Conservation (phyloP, 2,329 filamentous ascomycete genomes). For the Aspergillus floridensis region DNA sequence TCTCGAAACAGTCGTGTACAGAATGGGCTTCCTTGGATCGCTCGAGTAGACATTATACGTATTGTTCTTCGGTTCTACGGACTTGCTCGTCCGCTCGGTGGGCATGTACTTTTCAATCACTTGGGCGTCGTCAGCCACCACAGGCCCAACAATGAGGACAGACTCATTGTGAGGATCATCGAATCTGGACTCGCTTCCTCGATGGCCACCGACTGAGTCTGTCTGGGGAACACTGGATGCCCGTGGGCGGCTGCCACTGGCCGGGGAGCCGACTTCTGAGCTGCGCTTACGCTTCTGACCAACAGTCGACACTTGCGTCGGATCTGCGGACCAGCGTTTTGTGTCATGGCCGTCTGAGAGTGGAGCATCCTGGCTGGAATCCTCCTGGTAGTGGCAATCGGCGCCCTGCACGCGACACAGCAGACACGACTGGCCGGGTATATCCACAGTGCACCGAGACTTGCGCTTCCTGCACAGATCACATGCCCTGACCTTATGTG, state of each 20-base stretch:
- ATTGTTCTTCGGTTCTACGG: slow-evolving; percentile 41
- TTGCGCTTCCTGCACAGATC: slow-evolving; percentile 60
- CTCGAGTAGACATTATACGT: slow-evolving; percentile 53
- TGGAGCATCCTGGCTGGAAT: slow-evolving; percentile 26
- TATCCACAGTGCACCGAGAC: slow-evolving; percentile 59
- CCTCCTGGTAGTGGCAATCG: slow-evolving; percentile 56
- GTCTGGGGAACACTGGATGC: slow-evolving; percentile 25
- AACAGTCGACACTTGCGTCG: slow-evolving; percentile 22
- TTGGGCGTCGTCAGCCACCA: slow-evolving; percentile 59
- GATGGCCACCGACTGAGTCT: slow-evolving; percentile 25
- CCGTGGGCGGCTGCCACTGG: slow-evolving; percentile 18
- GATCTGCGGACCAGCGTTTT: slow-evolving; percentile 29
- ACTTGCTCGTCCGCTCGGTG: slow-evolving; percentile 38
- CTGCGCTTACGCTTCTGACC: slow-evolving; percentile 40
- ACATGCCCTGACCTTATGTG: slow-evolving; percentile 61
- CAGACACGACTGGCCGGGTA: slow-evolving; percentile 53
- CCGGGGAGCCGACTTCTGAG: slow-evolving; percentile 27
- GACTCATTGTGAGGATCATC: slow-evolving; percentile 44
- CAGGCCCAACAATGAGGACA: slow-evolving; percentile 59
- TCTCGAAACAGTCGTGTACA: slow-evolving; percentile 50
- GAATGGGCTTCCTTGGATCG: slow-evolving; percentile 46
- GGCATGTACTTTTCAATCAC: slow-evolving; percentile 60
- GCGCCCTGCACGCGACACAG: slow-evolving; percentile 59
- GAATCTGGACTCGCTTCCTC: slow-evolving; percentile 29
- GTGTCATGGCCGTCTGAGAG: slow-evolving; percentile 26